These are phyloP conservation scores for Phellopilus nigrolimitatus DNA, from an alignment of 1,284 basidiomycete genomes.

Conservation along the genomic window DNA sequence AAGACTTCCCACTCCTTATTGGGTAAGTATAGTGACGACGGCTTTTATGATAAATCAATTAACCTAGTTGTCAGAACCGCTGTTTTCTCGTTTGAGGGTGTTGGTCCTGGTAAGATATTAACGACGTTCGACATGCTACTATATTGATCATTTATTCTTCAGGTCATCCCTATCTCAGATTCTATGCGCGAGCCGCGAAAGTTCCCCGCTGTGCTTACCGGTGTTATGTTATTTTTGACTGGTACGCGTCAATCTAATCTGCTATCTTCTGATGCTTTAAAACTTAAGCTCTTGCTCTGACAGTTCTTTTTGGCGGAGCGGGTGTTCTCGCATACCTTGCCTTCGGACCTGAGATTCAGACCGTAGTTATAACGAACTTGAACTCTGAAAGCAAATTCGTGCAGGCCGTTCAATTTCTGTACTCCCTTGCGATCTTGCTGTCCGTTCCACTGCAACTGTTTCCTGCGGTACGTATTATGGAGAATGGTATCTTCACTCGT, in stretches of 20 bases:
- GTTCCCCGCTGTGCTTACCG: conserved; percentile 85
- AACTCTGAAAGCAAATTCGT: conserved; percentile 84
- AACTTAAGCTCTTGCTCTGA: conserved; percentile 21
- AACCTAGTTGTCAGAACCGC: conserved; percentile 56
- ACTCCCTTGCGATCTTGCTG: conserved; percentile 90
- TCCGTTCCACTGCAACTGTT: conserved; percentile 95
- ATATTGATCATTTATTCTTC: conserved; percentile 7
- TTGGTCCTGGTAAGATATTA: conserved; percentile 73
- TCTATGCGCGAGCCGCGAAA: conserved; percentile 93
- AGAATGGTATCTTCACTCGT: conserved; percentile 90
- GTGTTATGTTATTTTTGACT: conserved; percentile 84
- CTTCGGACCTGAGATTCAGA: conserved; percentile 85
- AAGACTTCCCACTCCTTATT: conserved; percentile 88
- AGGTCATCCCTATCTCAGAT: conserved; percentile 95
- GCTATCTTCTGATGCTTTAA: background rate
- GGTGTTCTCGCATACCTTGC: conserved; percentile 87
- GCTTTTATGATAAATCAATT: conserved; percentile 7
- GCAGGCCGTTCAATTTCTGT: conserved; percentile 85
- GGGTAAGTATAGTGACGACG: conserved; percentile 49
- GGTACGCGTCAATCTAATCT: conserved; percentile 35
- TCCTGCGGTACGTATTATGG: conserved; percentile 95
- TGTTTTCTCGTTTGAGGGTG: conserved; percentile 98
- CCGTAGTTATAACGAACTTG: conserved; percentile 94
- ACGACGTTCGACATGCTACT: background rate
- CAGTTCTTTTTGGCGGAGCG: conserved; percentile 85